A percentile compares a stretch with the other conserved stretches of the same genome.
Evolutionary conservation across 2,329 filamentous ascomycete genomes (phyloP).

Genomic region (Apiospora rasikravindrae): DNA sequence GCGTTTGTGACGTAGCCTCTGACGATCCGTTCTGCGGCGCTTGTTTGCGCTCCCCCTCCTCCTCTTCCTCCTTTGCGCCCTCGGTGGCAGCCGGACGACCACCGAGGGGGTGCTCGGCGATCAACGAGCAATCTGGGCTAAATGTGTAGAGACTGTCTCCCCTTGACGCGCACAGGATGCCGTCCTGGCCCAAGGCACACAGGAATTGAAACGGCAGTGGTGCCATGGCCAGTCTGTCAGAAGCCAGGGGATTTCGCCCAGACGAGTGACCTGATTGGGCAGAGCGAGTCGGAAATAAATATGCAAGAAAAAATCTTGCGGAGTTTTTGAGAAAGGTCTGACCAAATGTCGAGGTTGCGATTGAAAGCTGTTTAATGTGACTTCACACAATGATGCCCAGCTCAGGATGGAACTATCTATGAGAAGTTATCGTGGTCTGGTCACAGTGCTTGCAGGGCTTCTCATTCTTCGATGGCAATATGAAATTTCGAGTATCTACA

Average conservation of each 20-base stretch:
- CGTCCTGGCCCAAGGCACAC: slow-evolving; percentile 18
- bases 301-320: background rate
- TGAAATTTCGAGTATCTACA: slow-evolving; percentile 13
- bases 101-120: slow-evolving; percentile 13
- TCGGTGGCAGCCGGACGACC: slow-evolving; percentile 21
- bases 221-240: background rate
- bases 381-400: background rate
- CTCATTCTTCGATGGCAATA: background rate
- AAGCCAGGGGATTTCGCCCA: background rate
- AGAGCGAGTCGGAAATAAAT: background rate
- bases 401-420: too few relatives aligned
- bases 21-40: background rate
- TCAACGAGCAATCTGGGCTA: slow-evolving; percentile 18
- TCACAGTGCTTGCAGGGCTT: background rate
- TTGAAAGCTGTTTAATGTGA: too few relatives aligned
- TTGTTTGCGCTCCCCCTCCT: background rate
- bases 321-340: background rate
- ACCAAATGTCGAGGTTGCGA: background rate
- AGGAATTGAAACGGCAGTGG: slow-evolving; percentile 24
- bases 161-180: slow-evolving; percentile 22
- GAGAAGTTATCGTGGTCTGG: background rate
- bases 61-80: background rate
- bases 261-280: background rate
- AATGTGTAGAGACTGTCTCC: slow-evolving; percentile 25
- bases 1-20: background rate